Base-by-base conservation (phyloP, 768 basidiomycete genomes). In the Lactifluus pinguis region DNA sequence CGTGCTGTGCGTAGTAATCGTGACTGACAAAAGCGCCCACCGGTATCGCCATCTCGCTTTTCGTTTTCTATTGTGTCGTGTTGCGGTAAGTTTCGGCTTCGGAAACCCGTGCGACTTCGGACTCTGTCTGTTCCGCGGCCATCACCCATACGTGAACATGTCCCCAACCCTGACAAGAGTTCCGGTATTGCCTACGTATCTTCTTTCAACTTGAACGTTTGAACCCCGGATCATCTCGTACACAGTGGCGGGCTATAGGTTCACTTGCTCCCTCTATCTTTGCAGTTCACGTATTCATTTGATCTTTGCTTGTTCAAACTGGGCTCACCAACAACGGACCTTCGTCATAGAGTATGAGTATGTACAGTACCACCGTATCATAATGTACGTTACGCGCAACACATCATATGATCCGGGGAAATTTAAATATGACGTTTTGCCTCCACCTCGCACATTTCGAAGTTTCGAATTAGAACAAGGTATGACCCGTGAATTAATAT, bases 81-180 rank as follows among this genome's bases (percentile, higher is more conserved):
- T 25, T 3, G 21, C 5, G 45, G n/a, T 45, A 45, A 45, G 14
- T 57, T 49, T 57, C 57, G 57, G 57, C 57, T 50, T 57, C 32
- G 57, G 57, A 51, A 42, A 14, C 32, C 54, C 54, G 54, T 36
- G 32, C 11, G 44, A 45, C 54, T 55, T 55, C 54, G 54, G 54
- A 47, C 53, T 45, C 21, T 19, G 19, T 25, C 21, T 19, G 19
- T 25, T 21, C 53, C 42, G 53, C 53, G 53, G 53, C 42, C 30
- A 55, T 55, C 53, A 45, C 13, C 38, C 19, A 25, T 17, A 42
- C 38, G 38, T 38, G 38, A 42, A 17, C 45, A 25, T 5, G 45
- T n/a, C 45, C 19, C 21, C n/a, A 44, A 8, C 44, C 44, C 44
- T 44, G 44, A 44, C 44, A 44, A 19, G 44, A n/a, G 1, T 44